Evolutionary conservation across 202 grass and related monocot genomes (phyloP).

Genomic region (Brachypodium distachyon): DNA sequence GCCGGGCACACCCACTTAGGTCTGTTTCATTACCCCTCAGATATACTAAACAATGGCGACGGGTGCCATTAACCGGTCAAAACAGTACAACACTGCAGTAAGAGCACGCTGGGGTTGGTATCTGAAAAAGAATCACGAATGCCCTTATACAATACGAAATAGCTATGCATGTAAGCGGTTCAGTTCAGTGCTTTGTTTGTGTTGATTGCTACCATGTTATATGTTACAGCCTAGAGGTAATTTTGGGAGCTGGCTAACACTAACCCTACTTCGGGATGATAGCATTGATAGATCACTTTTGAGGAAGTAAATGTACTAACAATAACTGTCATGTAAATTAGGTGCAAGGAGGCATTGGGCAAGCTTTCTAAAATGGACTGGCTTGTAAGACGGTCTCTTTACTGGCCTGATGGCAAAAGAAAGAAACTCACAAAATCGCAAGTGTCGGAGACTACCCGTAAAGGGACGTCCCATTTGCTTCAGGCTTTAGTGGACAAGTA

Average conservation of each 20-base stretch:
- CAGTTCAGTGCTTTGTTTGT: not conserved
- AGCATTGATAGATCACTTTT: too few relatives aligned
- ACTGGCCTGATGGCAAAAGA: constrained; percentile 17
- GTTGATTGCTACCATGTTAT: not conserved
- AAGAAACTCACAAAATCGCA: not conserved
- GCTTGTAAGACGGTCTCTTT: not conserved
- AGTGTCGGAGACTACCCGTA: not conserved
- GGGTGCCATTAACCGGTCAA: not conserved
- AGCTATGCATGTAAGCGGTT: not conserved
- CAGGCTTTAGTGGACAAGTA: constrained; percentile 13
- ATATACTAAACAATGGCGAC: not conserved
- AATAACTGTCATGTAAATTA: not conserved
- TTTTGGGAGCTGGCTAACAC: too few relatives aligned
- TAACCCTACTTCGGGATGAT: too few relatives aligned
- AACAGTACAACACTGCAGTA: not conserved
- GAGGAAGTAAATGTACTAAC: not conserved
- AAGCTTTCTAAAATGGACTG: not conserved
- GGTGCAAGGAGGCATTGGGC: not conserved
- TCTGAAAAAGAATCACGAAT: not conserved
- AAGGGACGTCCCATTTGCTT: not conserved
- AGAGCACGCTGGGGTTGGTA: not conserved
- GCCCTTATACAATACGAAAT: not conserved
- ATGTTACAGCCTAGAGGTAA: not conserved
- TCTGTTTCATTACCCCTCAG: not conserved
- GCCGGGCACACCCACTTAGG: not conserved